Evolutionary conservation across 306 rosid genomes (phyloP), one percentile per base, ranked within the genome.

Genomic region (Lathyrus tuberosus): DNA sequence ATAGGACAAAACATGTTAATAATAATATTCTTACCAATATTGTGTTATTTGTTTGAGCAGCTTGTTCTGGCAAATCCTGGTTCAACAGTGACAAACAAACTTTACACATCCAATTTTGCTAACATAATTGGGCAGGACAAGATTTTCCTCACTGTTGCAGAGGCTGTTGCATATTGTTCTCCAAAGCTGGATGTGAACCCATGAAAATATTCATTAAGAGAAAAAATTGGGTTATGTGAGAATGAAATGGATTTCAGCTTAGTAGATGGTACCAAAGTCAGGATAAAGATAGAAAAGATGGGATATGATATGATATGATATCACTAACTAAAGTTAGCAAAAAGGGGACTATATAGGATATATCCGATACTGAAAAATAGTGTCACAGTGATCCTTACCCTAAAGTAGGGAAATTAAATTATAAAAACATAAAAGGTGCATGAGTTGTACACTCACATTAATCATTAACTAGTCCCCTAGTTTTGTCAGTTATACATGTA

Each of bases 61-160:
- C 96, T 94, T 71, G 79, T 94, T 76, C 85, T 90, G 14, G 94
- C 98, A 61, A 90, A 94, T 74, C 98, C 98, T 0, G 98, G 98
- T 3, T 81, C 90, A 0, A 70, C 44, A 62, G 98, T 94, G 85
- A 87, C 86, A 9, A 85, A 88, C 80, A 94, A 94, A 81, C 90
- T 94, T 62, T 87, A 83, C 33, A 60, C 87, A 28, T 87, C 98
- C 18, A 72, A 64, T 11, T 62, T 94, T 40, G 81, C 83, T 5
- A 72, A 66, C 75, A 14, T 71, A 81, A 84, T 94, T 2, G 98
- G 98, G 0, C 88, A 83, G 74, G 88, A 87, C 85, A 78, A 72
- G 52, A 90, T 94, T 81, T 94, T 87, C 76, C 88, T 94, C 71
- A 88, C 96, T 3, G 98, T 94, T 16, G 94, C 96, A 16, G 87